Evolutionary conservation across 495 filamentous ascomycete species (phyloP).

Genomic region (Penicillium angulare): DNA sequence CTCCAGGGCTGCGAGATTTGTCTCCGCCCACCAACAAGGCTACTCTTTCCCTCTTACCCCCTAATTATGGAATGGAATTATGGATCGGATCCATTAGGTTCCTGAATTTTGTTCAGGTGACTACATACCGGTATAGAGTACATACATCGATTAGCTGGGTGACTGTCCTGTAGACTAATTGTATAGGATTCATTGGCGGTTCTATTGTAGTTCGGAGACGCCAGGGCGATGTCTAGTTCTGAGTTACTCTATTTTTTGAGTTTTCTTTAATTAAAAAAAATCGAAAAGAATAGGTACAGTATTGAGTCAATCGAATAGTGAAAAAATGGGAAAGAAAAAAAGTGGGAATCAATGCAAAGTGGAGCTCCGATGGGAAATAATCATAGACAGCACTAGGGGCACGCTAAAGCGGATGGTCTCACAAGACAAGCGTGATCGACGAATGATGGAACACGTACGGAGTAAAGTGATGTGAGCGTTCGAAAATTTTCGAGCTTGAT

Average conservation of each 20-base stretch:
- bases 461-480: constrained; percentile 11
- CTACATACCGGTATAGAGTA: too few relatives aligned
- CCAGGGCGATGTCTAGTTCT: too few relatives aligned
- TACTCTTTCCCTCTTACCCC: neutral
- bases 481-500: constrained; percentile 8
- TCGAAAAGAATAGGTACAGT: neutral
- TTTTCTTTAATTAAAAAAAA: too few relatives aligned
- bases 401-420: constrained; percentile 30
- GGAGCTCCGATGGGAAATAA: constrained; percentile 19
- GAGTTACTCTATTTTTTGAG: too few relatives aligned
- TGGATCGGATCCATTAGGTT: too few relatives aligned
- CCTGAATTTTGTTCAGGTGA: too few relatives aligned
- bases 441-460: constrained; percentile 32
- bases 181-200: too few relatives aligned
- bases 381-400: constrained; percentile 26
- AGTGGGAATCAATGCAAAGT: constrained; percentile 7
- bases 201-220: too few relatives aligned
- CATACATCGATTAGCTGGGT: too few relatives aligned
- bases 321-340: constrained; percentile 6
- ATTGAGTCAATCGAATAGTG: neutral
- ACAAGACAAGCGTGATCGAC: constrained; percentile 36
- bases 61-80: constrained; percentile 3
- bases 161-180: too few relatives aligned
- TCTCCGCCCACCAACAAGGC: neutral
- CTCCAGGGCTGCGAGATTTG: neutral